phyloP scores from a whole-genome alignment of 331 rosid species.

The Malus hybrid region DNA sequence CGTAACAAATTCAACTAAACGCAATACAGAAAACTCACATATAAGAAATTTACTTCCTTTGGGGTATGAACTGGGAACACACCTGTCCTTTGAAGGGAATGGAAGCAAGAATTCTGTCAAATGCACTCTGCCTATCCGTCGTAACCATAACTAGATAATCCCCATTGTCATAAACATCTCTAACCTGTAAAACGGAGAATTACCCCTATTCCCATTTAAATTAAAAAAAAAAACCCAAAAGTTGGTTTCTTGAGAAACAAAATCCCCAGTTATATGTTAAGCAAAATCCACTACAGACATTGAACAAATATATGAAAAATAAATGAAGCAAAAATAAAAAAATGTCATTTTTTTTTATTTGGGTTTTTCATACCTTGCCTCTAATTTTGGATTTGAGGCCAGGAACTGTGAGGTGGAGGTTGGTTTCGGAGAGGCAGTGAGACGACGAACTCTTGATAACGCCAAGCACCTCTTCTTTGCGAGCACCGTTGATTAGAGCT shows the following conservation, averaged over 20 bases:
- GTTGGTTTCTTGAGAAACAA: neutral
- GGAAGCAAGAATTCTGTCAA: slow-evolving; percentile 96
- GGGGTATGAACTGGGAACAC: neutral
- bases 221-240: neutral
- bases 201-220: no score
- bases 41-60: neutral
- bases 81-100: slow-evolving; percentile 99
- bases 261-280: neutral
- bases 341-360: neutral
- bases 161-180: slow-evolving; percentile 82
- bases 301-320: neutral
- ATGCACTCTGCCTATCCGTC: slow-evolving; percentile 93
- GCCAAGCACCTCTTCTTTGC: slow-evolving; percentile 36
- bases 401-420: slow-evolving; percentile 72
- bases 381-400: slow-evolving; percentile 76
- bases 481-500: slow-evolving; percentile 37
- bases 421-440: slow-evolving; percentile 75
- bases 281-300: neutral
- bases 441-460: slow-evolving; percentile 24
- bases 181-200: slow-evolving; percentile 35
- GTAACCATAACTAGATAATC: slow-evolving; percentile 83
- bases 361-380: slow-evolving; percentile 57
- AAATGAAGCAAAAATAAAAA: neutral
- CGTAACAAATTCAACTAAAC: neutral
- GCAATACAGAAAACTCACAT: neutral